These are phyloP conservation scores for Pluteus cervinus DNA, from an alignment of 768 basidiomycete species.

Conservation along the genomic window DNA sequence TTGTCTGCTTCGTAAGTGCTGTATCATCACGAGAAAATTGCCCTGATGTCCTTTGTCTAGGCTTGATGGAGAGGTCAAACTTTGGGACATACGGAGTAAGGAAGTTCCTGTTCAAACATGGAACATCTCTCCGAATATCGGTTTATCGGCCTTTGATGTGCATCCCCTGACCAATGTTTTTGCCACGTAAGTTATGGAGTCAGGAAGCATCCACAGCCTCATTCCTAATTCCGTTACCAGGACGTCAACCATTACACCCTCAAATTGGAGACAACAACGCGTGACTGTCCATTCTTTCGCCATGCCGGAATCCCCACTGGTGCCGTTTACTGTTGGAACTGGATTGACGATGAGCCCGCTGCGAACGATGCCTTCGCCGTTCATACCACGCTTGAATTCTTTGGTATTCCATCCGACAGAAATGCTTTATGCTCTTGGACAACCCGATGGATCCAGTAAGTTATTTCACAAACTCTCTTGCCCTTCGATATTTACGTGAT, in stretches of 20 bases:
- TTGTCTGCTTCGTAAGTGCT: constrained; percentile 75
- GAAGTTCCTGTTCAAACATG: constrained; percentile 56
- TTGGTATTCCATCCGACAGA: constrained; percentile 81
- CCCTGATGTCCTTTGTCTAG: constrained; percentile 32
- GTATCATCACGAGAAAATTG: neutral
- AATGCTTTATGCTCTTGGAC: constrained; percentile 75
- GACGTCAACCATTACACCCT: constrained; percentile 52
- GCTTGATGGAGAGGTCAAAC: constrained; percentile 80
- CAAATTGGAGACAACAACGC: constrained; percentile 64
- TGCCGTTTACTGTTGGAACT: constrained; percentile 44
- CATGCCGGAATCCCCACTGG: constrained; percentile 28
- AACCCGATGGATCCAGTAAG: constrained; percentile 60
- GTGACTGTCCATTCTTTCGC: constrained; percentile 54
- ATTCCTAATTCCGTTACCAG: constrained; percentile 22
- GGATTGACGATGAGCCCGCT: constrained; percentile 50
- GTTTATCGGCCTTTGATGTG: constrained; percentile 76
- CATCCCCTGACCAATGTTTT: constrained; percentile 82
- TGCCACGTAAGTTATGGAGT: constrained; percentile 57
- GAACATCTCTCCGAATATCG: constrained; percentile 49
- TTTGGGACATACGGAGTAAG: constrained; percentile 81
- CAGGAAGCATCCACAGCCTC: constrained; percentile 1
- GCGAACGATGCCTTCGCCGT: constrained; percentile 50
- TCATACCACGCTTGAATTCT: constrained; percentile 56
- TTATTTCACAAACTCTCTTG: neutral
- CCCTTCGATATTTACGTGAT: neutral